Conservation (phyloP, 352 stramenopile genomes). For the Phytophthora pluvialis region DNA sequence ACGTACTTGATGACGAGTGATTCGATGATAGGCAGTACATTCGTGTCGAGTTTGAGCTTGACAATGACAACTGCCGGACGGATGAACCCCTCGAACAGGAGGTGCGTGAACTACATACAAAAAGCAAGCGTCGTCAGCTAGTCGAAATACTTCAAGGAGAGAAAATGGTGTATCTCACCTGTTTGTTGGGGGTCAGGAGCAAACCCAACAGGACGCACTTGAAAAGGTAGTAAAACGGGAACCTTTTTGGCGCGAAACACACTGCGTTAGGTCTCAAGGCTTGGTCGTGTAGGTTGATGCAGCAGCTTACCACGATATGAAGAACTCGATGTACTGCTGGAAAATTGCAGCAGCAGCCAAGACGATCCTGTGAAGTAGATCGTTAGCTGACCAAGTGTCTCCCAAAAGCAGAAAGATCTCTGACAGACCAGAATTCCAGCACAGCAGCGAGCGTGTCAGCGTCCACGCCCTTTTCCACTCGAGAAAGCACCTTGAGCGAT, state of each 20-base stretch:
- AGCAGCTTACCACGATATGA: conserved; percentile 59
- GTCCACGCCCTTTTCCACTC: conserved; percentile 61
- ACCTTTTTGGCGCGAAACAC: conserved; percentile 41
- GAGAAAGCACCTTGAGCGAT: conserved; percentile 74
- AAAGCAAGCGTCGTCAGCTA: conserved; percentile 1
- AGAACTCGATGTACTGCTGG: conserved; percentile 72
- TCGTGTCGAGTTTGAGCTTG: conserved; percentile 51
- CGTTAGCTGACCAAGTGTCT: not conserved
- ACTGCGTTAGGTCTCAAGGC: conserved; percentile 1
- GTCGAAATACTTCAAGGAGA: not conserved
- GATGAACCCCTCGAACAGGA: conserved; percentile 73
- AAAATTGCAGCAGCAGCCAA: conserved; percentile 60
- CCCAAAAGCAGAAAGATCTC: not conserved
- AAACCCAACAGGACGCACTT: conserved; percentile 68
- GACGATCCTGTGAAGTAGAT: conserved; percentile 49
- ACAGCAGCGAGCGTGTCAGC: conserved; percentile 51
- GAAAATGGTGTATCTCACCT: conserved; percentile 33
- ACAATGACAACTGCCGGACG: conserved; percentile 46
- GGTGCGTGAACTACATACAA: conserved; percentile 57
- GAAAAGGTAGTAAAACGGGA: conserved; percentile 82
- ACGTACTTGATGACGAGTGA: conserved; percentile 58
- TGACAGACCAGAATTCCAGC: conserved; percentile 68
- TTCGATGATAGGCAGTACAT: conserved; percentile 62
- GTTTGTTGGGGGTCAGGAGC: conserved; percentile 63
- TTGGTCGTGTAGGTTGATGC: not conserved